phyloP scores from a whole-genome alignment of 108 stramenopile species.

The Skeletonema marinoi region DNA sequence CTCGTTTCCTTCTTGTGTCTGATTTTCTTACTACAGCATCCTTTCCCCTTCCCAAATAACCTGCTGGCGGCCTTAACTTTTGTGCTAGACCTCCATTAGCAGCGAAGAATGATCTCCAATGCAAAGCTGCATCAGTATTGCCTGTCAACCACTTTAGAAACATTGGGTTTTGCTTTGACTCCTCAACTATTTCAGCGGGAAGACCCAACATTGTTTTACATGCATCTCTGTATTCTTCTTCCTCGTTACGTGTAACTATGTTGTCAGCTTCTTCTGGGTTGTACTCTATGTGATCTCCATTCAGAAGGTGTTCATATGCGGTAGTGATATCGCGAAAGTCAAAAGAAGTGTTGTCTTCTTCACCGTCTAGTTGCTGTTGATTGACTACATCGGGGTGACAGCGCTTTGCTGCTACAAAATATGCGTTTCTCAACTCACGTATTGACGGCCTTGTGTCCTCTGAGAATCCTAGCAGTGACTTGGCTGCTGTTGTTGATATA shows the following conservation, averaged over 20 bases:
- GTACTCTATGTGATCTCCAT: conserved; percentile 16
- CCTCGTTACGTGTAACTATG: conserved; percentile 57
- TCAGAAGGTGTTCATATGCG: conserved; percentile 72
- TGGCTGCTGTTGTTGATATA: conserved; percentile 50
- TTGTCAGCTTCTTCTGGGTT: conserved; percentile 11
- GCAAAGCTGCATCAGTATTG: conserved; percentile 74
- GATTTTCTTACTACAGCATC: conserved; percentile 17
- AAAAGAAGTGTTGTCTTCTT: neutral
- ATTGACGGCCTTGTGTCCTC: conserved; percentile 29
- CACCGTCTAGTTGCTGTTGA: conserved; percentile 15
- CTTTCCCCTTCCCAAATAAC: conserved; percentile 18
- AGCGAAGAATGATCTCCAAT: conserved; percentile 75
- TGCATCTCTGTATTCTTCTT: conserved; percentile 66
- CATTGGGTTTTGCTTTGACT: conserved; percentile 79
- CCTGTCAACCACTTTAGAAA: conserved; percentile 80
- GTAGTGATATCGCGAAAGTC: conserved; percentile 64
- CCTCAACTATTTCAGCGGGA: conserved; percentile 82
- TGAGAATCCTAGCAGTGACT: conserved; percentile 52
- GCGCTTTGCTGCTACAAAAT: conserved; percentile 73
- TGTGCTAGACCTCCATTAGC: conserved; percentile 75
- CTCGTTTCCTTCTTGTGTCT: conserved; percentile 29
- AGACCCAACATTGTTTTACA: conserved; percentile 65
- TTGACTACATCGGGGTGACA: conserved; percentile 69
- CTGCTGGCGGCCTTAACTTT: conserved; percentile 47
- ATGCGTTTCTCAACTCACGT: conserved; percentile 67